A percentile compares a stretch with the other conserved stretches of the same genome.
Evolutionary conservation across 805 yeast species (phyloP).

Genomic region (Saturnispora bothae): DNA sequence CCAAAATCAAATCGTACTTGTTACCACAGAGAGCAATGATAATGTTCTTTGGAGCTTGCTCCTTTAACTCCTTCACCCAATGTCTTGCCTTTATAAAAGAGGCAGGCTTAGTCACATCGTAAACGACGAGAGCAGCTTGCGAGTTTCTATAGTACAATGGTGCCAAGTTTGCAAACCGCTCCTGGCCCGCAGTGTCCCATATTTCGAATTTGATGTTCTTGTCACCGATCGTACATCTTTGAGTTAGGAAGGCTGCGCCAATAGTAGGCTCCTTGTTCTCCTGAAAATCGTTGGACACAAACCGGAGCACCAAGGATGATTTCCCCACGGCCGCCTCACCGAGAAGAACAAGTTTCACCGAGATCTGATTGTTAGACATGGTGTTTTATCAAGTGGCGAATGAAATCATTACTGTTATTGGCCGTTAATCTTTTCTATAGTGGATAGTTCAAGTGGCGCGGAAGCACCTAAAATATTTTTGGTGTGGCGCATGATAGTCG

Average conservation of each 20-base stretch:
- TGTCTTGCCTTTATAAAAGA: conserved; percentile 93
- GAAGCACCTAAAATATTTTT: too few species aligned
- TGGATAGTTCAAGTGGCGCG: too few species aligned
- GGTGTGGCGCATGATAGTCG: conserved; percentile 7
- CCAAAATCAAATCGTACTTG: conserved; percentile 69
- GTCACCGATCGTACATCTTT: conserved; percentile 78
- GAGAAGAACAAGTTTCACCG: conserved; percentile 80
- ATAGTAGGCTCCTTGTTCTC: conserved; percentile 97
- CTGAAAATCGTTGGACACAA: conserved; percentile 91
- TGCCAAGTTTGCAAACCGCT: conserved; percentile 88
- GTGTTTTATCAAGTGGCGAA: too few species aligned
- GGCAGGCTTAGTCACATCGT: conserved; percentile 91
- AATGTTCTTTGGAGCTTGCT: conserved; percentile 87
- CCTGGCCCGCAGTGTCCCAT: conserved; percentile 99
- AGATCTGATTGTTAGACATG: too few species aligned
- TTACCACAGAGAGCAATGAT: conserved; percentile 92
- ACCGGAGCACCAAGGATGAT: conserved; percentile 82
- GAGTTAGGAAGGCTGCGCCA: conserved; percentile 96
- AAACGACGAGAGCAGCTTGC: conserved; percentile 92
- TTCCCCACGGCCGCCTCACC: conserved; percentile 99
- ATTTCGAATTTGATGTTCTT: conserved; percentile 85
- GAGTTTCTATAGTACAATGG: conserved; percentile 98
- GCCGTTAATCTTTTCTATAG: too few species aligned
- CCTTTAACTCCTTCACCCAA: conserved; percentile 94
- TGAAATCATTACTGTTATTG: too few species aligned